These are phyloP conservation scores for Neofusicoccum umdonicola DNA, from an alignment of 2,329 filamentous ascomycete species.

Conservation along the genomic window DNA sequence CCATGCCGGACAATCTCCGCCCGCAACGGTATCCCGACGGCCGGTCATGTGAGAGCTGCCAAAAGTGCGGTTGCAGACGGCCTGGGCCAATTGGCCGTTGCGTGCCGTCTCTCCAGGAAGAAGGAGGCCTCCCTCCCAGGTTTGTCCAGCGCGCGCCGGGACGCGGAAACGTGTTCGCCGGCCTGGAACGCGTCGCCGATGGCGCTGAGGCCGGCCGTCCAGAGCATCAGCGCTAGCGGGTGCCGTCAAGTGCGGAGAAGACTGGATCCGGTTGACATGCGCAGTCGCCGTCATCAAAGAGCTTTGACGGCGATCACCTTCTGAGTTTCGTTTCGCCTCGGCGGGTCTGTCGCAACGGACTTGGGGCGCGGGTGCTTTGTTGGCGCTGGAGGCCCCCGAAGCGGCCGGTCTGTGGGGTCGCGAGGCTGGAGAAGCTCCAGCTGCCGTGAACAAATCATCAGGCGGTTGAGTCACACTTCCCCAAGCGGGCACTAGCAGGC, in stretches of 20 bases:
- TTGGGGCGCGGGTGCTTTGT: neutral
- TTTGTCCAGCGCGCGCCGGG: neutral
- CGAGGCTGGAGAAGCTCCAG: neutral
- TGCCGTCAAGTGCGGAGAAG: conserved; percentile 9
- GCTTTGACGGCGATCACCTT: conserved; percentile 1
- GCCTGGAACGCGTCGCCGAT: neutral
- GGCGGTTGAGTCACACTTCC: neutral
- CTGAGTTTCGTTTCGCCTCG: conserved; percentile 7
- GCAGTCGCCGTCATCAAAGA: neutral
- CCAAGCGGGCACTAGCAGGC: neutral
- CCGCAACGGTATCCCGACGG: conserved; percentile 11
- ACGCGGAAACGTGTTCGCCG: neutral
- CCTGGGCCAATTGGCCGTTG: neutral
- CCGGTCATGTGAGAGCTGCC: neutral
- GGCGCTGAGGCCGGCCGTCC: neutral
- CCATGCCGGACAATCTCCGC: conserved; percentile 9
- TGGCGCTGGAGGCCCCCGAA: neutral
- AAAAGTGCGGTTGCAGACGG: neutral
- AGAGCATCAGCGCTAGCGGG: neutral
- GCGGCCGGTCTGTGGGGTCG: neutral
- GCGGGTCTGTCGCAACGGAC: conserved; percentile 2
- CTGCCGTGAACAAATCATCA: neutral
- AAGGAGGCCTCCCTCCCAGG: neutral
- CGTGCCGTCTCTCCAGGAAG: neutral
- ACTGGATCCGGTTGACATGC: neutral